These are phyloP conservation scores for Sphagnum contortum DNA, from an alignment of 225 moss, liverwort and hornwort species.

Conservation along the genomic window DNA sequence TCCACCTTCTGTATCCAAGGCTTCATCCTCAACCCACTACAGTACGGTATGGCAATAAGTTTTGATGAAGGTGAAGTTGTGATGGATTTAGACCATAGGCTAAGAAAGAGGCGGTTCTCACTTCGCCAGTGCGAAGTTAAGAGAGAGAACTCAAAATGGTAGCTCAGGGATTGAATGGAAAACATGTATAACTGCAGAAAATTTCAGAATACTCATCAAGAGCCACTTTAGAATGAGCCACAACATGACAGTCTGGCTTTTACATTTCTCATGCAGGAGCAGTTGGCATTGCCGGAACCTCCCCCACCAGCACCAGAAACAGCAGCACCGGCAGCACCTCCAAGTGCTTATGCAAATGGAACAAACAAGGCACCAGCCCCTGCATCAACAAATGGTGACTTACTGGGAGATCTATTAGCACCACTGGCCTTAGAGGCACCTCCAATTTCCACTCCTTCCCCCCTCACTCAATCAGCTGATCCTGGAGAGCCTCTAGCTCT, in stretches of 20 bases:
- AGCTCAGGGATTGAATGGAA: too few species aligned
- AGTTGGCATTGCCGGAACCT: conserved; percentile 43
- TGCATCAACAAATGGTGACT: conserved; percentile 39
- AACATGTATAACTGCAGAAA: too few species aligned
- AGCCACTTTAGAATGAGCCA: too few species aligned
- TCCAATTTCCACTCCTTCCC: conserved; percentile 30
- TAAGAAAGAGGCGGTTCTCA: too few species aligned
- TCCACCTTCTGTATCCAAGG: conserved; percentile 26
- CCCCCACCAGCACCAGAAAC: conserved; percentile 24
- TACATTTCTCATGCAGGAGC: conserved; percentile 30
- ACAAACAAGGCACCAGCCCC: conserved; percentile 31
- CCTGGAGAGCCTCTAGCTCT: conserved; percentile 55
- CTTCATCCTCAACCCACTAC: conserved; percentile 19
- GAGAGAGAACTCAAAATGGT: too few species aligned
- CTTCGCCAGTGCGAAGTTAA: too few species aligned
- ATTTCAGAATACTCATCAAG: too few species aligned
- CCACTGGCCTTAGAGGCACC: conserved; percentile 80
- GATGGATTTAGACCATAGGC: background rate
- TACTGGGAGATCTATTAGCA: conserved; percentile 80
- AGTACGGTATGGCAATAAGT: background rate
- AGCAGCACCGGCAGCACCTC: conserved; percentile 21
- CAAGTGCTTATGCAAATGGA: conserved; percentile 57
- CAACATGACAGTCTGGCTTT: too few species aligned
- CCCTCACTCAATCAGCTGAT: conserved; percentile 18
- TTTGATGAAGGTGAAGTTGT: background rate